Conservation (phyloP, 257 asterid genomes). For the Euphrasia confusa region DNA sequence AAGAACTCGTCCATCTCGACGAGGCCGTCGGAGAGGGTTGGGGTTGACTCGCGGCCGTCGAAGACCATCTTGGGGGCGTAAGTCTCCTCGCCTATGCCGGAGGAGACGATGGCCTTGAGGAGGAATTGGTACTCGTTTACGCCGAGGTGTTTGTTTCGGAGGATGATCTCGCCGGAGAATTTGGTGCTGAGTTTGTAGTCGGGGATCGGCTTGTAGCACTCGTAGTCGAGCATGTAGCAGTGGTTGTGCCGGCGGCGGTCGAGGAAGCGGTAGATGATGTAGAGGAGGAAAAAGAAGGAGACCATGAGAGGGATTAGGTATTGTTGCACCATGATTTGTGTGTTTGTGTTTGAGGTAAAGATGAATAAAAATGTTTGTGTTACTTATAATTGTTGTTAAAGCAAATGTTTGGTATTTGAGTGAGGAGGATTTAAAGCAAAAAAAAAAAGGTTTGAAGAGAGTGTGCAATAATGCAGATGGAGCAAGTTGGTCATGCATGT, state of each 20-base stretch:
- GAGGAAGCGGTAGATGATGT: constrained; percentile 25
- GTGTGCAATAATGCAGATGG: constrained; percentile 7
- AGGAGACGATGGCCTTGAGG: constrained; percentile 70
- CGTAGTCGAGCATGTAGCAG: constrained; percentile 75
- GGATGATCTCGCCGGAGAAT: constrained; percentile 53
- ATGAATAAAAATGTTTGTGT: neutral
- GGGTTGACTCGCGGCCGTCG: constrained; percentile 52
- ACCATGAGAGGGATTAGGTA: constrained; percentile 21
- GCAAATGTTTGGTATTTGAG: constrained; percentile 12
- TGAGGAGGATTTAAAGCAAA: constrained; percentile 12
- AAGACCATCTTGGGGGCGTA: constrained; percentile 73
- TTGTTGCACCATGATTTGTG: constrained; percentile 33
- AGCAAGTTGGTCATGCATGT: constrained; percentile 27
- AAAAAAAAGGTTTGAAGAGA: neutral
- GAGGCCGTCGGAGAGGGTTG: constrained; percentile 48
- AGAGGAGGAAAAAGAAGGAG: constrained; percentile 30
- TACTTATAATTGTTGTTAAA: neutral
- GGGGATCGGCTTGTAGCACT: constrained; percentile 55
- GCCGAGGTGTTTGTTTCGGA: constrained; percentile 73
- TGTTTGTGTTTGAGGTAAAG: neutral
- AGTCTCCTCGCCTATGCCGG: constrained; percentile 91
- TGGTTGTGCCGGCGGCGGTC: constrained; percentile 33
- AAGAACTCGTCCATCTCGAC: constrained; percentile 80
- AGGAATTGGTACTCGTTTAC: constrained; percentile 66
- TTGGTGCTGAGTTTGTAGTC: constrained; percentile 53